Base-by-base conservation (phyloP, 257 asterid species). In the Craterostigma plantagineum region DNA sequence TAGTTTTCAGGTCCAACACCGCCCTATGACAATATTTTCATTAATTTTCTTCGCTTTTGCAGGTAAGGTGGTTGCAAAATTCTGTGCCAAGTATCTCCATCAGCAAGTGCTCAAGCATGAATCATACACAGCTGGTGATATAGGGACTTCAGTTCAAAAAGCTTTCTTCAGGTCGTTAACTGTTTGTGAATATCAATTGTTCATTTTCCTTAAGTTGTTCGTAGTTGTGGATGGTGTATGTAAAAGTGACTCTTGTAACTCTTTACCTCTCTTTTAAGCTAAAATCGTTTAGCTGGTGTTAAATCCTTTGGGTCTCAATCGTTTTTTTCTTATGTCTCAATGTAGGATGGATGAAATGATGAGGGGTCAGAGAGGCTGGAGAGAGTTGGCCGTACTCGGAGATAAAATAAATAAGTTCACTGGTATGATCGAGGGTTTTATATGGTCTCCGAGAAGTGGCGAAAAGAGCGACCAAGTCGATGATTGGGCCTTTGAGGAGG, bases 291-390 rank as follows among this genome's bases (percentile, higher is more conserved):
- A 23, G 30, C 30, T 23, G 30, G 6, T 23, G 6, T 23, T 23
- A 23, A 2, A 6, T 23, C 30, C 6, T 23, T 2, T 23, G 2
- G 30, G 30, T 23, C 30, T 23, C 30, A 23, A n/a, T n/a, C n/a
- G n/a, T n/a, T n/a, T n/a, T 23, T 45, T 51, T 9, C 35, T 49
- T 39, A 34, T 9, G 50, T 57, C 14, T n/a, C 47, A 55, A 33
- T 69, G 75, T 75, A 87, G 98, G 75, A 87, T 87, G 95, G 98
- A 87, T 68, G 98, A 87, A 70, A 87, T 87, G 98, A 87, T 87
- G 98, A 72, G 78, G 34, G 98, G 98, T n/a, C 95, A 87, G 63
- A 78, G 93, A 56, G 98, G 98, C 43, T 87, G 98, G 98, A 74
- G 95, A 68, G 98, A 87, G 56, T 60, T 87, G 66, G 93, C 95